phyloP scores from a whole-genome alignment of 2,329 filamentous ascomycete genomes.

The Fusarium dlaminii region DNA sequence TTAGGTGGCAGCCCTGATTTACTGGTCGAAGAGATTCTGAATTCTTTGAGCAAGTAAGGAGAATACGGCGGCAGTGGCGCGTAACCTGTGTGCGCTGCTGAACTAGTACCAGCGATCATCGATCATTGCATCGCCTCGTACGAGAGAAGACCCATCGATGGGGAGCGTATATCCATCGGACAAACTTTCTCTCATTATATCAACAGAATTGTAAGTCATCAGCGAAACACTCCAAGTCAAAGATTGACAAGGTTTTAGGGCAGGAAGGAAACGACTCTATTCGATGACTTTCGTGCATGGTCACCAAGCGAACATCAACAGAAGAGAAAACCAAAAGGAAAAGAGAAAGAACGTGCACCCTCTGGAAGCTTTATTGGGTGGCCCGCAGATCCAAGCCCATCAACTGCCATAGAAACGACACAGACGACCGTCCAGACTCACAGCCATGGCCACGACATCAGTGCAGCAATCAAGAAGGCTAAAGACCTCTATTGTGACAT shows the following conservation, averaged over 20 bases:
- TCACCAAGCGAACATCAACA: too few species aligned
- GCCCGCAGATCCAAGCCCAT: neutral
- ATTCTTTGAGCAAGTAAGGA: neutral
- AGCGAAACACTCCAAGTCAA: fast-evolving
- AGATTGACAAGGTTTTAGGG: neutral
- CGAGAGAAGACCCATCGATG: neutral
- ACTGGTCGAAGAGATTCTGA: neutral
- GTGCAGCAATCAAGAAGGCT: neutral
- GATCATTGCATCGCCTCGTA: conserved; percentile 2
- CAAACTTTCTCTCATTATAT: neutral
- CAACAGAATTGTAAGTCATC: neutral
- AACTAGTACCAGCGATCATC: neutral
- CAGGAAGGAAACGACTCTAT: neutral
- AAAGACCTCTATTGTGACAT: conserved; percentile 8
- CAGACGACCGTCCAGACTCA: neutral
- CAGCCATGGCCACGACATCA: neutral
- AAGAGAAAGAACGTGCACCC: fast-evolving
- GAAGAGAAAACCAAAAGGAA: neutral
- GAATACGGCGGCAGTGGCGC: neutral
- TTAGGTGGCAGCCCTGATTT: neutral
- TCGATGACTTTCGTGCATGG: too few species aligned
- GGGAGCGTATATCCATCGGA: neutral
- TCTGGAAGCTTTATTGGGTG: neutral
- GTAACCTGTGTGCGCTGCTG: neutral
- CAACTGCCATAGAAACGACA: neutral